Percentiles rank a stretch among this genome's conserved stretches.
phyloP scores from a whole-genome alignment of 495 filamentous ascomycete species.

The Hypoxylon crocopeplum region DNA sequence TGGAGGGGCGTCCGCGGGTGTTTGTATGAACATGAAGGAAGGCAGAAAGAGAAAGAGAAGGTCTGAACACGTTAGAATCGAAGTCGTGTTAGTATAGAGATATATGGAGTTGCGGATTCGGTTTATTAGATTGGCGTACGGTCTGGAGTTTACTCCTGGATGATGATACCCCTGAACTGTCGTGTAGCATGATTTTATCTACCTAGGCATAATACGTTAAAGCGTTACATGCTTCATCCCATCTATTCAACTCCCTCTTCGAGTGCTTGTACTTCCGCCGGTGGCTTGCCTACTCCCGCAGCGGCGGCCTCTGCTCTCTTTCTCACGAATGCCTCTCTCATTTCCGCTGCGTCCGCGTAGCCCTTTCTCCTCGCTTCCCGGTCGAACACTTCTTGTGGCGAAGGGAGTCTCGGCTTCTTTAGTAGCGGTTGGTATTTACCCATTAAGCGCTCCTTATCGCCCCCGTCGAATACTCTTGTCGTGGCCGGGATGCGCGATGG shows the following conservation, averaged over 20 bases:
- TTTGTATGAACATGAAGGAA: conserved; percentile 63
- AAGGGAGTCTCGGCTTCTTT: conserved; percentile 66
- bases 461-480: conserved; percentile 75
- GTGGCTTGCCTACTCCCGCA: conserved; percentile 1
- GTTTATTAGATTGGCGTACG: conserved; percentile 15
- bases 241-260: conserved; percentile 10
- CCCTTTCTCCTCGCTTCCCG: conserved; percentile 77
- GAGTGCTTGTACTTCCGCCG: conserved; percentile 5
- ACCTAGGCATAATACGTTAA: conserved; percentile 10
- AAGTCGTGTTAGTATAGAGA: too few relatives aligned
- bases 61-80: too few relatives aligned
- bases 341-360: conserved; percentile 52
- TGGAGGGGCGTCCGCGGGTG: conserved; percentile 80
- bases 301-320: conserved; percentile 36
- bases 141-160: conserved; percentile 7
- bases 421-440: conserved; percentile 78
- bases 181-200: conserved; percentile 5
- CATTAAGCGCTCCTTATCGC: conserved; percentile 59
- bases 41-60: too few relatives aligned
- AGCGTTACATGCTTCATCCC: not conserved
- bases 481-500: conserved; percentile 41
- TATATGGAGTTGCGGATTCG: not conserved
- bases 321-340: conserved; percentile 43
- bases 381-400: conserved; percentile 76
- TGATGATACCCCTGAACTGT: conserved; percentile 36